Conservation (phyloP, 73 alveolate species). For the Paramecium sonneborni region DNA sequence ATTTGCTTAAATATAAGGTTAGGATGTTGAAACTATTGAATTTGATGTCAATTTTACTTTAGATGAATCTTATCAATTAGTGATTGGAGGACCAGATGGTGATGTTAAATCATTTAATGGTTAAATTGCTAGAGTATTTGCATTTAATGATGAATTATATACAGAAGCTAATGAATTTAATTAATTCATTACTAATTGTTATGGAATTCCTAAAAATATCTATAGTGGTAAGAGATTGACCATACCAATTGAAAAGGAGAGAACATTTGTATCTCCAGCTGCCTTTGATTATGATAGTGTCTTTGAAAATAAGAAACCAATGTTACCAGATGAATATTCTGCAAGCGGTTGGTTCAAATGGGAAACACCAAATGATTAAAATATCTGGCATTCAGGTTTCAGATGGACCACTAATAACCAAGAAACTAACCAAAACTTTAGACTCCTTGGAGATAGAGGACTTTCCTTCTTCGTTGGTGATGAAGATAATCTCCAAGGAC, state of each 20-base stretch:
- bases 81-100: constrained; percentile 28
- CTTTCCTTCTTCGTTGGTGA: constrained; percentile 48
- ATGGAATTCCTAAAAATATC: constrained; percentile 5
- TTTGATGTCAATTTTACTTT: neutral
- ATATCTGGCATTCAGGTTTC: constrained; percentile 43
- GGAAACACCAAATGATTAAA: neutral
- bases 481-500: neutral
- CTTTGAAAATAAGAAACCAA: neutral
- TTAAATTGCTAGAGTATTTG: constrained; percentile 38
- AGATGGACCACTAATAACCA: constrained; percentile 20
- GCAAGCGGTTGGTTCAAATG: constrained; percentile 59
- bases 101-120: constrained; percentile 33
- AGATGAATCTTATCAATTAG: neutral
- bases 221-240: constrained; percentile 23
- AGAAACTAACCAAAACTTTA: constrained; percentile 4
- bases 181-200: neutral
- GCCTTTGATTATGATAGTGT: constrained; percentile 2
- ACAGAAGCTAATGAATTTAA: neutral
- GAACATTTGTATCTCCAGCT: constrained; percentile 36
- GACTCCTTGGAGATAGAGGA: constrained; percentile 48
- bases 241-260: constrained; percentile 12
- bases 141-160: constrained; percentile 24
- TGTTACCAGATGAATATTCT: constrained; percentile 49
- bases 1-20: neutral
- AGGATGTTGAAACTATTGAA: neutral